Conservation (phyloP, 345 rosid species). For the Populus deltoides region DNA sequence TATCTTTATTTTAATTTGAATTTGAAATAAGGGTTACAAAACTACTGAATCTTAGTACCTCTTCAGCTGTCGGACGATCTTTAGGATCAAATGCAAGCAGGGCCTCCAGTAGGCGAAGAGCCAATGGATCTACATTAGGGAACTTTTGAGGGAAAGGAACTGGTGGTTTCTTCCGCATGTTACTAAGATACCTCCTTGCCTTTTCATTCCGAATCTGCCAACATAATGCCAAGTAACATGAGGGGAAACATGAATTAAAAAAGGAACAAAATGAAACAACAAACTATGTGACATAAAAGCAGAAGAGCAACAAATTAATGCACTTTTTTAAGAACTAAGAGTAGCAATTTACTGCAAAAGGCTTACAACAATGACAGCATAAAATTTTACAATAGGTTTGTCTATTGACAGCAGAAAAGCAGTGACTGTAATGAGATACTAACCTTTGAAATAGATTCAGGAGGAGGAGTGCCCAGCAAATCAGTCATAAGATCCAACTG, state of each 20-base stretch:
- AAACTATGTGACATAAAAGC: slow-evolving; percentile 5
- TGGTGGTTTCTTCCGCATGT: slow-evolving; percentile 84
- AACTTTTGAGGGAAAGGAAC: slow-evolving; percentile 82
- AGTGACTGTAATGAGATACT: slow-evolving; percentile 12
- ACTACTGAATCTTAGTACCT: slow-evolving; percentile 34
- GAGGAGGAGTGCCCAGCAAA: slow-evolving; percentile 85
- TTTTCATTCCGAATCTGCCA: slow-evolving; percentile 92
- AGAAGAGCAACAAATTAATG: not conserved
- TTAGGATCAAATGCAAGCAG: slow-evolving; percentile 97
- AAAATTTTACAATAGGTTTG: not conserved
- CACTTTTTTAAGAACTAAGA: not conserved
- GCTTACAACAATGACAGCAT: not conserved
- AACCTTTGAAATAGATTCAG: slow-evolving; percentile 77
- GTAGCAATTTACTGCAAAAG: slow-evolving; percentile 1
- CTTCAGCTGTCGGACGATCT: slow-evolving; percentile 93
- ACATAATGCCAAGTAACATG: slow-evolving; percentile 2
- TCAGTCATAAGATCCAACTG: slow-evolving; percentile 97
- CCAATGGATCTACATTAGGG: slow-evolving; percentile 77
- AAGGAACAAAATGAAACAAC: not conserved
- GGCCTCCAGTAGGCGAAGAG: slow-evolving; percentile 68
- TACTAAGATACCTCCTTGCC: slow-evolving; percentile 91
- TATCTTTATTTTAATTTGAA: not conserved
- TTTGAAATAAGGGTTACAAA: not conserved
- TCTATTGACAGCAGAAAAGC: slow-evolving; percentile 1
- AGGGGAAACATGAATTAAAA: not conserved